Base-by-base conservation (phyloP, 768 basidiomycete genomes). In the Tephrocybe sp. region DNA sequence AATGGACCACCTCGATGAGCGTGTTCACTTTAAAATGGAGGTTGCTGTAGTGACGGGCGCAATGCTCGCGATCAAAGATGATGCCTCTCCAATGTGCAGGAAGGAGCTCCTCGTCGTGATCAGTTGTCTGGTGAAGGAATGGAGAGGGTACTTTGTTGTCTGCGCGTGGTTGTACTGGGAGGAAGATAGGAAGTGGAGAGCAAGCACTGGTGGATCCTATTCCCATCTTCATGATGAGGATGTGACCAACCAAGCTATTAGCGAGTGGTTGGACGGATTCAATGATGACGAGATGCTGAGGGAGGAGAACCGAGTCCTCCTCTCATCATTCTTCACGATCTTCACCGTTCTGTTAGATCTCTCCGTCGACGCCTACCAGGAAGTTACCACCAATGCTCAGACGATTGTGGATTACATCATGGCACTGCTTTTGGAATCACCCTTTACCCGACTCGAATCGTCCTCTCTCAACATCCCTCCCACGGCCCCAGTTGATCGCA, bases 81-180 rank as follows among this genome's bases (percentile, higher is more conserved):
- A 99, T 63, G 97, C 92, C 1, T 92, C 90, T 50, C 95, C 97
- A 0, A 91, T 97, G 86, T 95, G 94, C 10, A 76, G 95, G 50
- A 97, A 97, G 69, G 97, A 98, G 64, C 74, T 97, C 18, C 74
- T 97, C 27, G 80, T 97, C 31, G 77, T 98, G 31, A 83, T 98
- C 48, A 94, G 91, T 61, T 92, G 90, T 59, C 73, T 98, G 18
- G 94, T 94, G 30, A 89, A 93, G 65, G 95, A 98, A 65, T 97
- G 94, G 91, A 74, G 93, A 48, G 97, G 95, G 6, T 91, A 91
- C 72, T 93, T 98, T 58, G 91, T 95, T 41, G 83, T 94, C 31
- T 97, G 95, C 54, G 94, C 95, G 1, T 98, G 95, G 94, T 71
- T 92, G 8, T 94, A 97, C 63, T 91, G 91, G 84, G 94, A 97